Base-by-base conservation (phyloP, 2,329 filamentous ascomycete species). In the Albifimbria verrucaria region DNA sequence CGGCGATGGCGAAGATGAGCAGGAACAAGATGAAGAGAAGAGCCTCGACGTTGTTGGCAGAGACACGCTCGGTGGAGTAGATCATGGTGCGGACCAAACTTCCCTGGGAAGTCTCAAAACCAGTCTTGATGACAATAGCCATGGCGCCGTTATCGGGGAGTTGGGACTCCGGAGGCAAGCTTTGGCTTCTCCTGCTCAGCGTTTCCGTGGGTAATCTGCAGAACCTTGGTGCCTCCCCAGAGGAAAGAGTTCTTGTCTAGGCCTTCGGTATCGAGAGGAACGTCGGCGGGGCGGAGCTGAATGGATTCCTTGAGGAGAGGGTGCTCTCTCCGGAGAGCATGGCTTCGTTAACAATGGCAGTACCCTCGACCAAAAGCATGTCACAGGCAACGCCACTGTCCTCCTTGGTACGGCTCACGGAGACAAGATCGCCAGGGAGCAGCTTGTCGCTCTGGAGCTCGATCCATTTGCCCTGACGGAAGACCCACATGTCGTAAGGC, bases 261-360 rank as follows among this genome's bases (percentile, higher is more conserved):
- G 45, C 90, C 94, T 64, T 97, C 93, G 1, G 90, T 81, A 51
- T 99, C 94, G 55, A 99, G 83, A 22, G 73, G 69, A 18, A 89
- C 90, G 63, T 97, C 88, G 20, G 81, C 82, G 6, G 94, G 92
- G 57, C 94, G 88, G 43, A 99, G 83, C 70, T 95, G 92, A 53
- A 99, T 79, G 0, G 94, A 99, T 64, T 99, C 94, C 74, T 99
- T 99, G 63, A 99, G 80, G 44, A 99, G 82, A 26, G 94, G 94
- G 95, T 99, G 70, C 93, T 97, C 75, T 99, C 94, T 58, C 94
- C 94, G 3, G 94, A 99, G 62, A 99, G 82, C 94, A 99, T 99
- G 57, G 95, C 95, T 74, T 99, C 94, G 74, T 99, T 99, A 64
- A 99, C 94, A 68, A 99, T 99, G 9, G 90, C 93, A 51, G 91